phyloP scores from a whole-genome alignment of 768 basidiomycete genomes.

The Kwoniella bestiolae region DNA sequence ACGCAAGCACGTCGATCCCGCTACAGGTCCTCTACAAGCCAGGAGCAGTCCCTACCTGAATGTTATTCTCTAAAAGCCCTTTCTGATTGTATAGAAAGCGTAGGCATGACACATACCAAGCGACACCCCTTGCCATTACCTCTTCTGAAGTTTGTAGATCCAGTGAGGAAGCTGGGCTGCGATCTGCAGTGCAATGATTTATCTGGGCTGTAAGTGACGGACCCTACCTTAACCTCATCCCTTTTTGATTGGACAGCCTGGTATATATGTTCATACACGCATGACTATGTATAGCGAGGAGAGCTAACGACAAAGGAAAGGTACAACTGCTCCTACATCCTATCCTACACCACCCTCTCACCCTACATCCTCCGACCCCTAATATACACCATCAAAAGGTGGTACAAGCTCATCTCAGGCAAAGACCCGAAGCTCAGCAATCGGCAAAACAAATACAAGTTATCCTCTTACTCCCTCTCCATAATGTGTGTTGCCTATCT shows the following conservation, averaged over 20 bases:
- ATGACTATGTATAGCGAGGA: too few species aligned
- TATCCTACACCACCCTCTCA: not conserved
- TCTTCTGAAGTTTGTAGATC: conserved; percentile 1
- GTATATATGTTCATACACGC: too few species aligned
- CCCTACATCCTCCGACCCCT: not conserved
- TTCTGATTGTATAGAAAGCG: not conserved
- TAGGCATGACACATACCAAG: conserved; percentile 4
- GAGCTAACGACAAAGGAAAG: too few species aligned
- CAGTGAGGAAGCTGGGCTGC: not conserved
- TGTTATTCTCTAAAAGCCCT: conserved; percentile 3
- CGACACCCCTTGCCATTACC: not conserved
- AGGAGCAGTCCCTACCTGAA: not conserved
- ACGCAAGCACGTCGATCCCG: not conserved
- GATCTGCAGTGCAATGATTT: conserved; percentile 12
- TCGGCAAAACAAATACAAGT: not conserved
- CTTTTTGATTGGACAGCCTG: too few species aligned
- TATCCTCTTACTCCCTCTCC: not conserved
- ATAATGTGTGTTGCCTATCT: conserved; percentile 3
- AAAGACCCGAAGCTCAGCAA: not conserved
- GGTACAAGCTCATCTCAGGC: not conserved
- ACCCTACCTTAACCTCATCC: too few species aligned
- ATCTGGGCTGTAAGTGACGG: conserved; percentile 2
- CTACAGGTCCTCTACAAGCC: not conserved
- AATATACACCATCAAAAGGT: not conserved
- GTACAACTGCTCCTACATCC: not conserved